Base-by-base conservation (phyloP, 2,329 filamentous ascomycete genomes). In the Paraphaeosphaeria minitans region DNA sequence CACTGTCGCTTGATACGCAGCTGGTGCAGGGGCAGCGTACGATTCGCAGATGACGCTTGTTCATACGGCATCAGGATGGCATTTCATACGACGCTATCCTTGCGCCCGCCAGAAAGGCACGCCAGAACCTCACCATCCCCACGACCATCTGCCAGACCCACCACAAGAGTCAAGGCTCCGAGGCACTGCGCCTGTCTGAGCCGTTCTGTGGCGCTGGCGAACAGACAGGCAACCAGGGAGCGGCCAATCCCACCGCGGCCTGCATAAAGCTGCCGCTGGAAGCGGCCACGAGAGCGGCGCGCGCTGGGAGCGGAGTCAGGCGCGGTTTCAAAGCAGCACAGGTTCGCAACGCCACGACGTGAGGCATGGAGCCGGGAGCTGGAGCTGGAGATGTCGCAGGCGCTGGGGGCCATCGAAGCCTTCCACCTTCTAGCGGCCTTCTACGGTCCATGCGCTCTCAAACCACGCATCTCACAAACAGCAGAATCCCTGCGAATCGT, bases 181-280 rank as follows among this genome's bases (percentile, higher is more conserved):
- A 72, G 66, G 68, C 68, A 63, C 60, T 69, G 69, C 71, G 66
- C 66, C 65, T 62, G 64, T 62, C 67, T 60, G 64, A 68, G 70
- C 67, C 68, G 68, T 71, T 63, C 66, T 43, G 69, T 73, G 73
- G 72, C 70, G 72, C 68, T 65, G 62, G 64, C 65, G 58, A 64
- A 58, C 62, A 61, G 67, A 69, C 61, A 66, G 67, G 60, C 49
- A 64, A 67, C 63, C 64, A 65, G 39, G 42, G 12, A 46, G 7
- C 29, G 21, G 37, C 33, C 24, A 4, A 35, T 53, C 39, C 51
- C 9, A 19, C 33, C 21, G 42, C 43, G 13, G 35, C 10, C 9
- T 14, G 42, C 52, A 55, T 48, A 12, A 14, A 6, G 2, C n/a
- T 16, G n/a, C 24, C 7, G 29, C 29, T 24, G n/a, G 13, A 49